Percentiles rank a stretch among this genome's conserved stretches.
These are phyloP conservation scores for Cardiospermum halicacabum DNA, from an alignment of 345 rosid genomes.

Conservation along the genomic window DNA sequence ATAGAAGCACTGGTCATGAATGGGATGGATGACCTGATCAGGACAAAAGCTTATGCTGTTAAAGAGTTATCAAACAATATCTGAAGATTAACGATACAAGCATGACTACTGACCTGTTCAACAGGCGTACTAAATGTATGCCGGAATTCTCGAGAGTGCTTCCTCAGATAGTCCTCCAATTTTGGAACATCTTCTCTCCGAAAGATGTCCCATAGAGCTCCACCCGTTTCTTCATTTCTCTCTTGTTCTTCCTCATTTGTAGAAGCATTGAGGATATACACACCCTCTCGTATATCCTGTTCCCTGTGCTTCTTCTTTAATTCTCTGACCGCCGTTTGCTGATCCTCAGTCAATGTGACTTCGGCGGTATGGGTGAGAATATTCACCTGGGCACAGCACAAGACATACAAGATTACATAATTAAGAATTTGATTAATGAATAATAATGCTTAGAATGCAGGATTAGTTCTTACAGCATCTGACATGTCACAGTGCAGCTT, in stretches of 20 bases:
- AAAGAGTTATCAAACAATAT: not conserved
- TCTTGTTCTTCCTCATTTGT: not conserved
- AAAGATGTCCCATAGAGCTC: conserved; percentile 96
- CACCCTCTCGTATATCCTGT: conserved; percentile 52
- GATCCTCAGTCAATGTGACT: conserved; percentile 47
- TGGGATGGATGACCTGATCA: conserved; percentile 65
- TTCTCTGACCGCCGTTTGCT: conserved; percentile 35
- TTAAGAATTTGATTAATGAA: too few species aligned
- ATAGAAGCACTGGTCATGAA: conserved; percentile 80
- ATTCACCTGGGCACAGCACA: conserved; percentile 47
- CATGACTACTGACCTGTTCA: conserved; percentile 39
- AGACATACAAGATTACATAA: too few species aligned
- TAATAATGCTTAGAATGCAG: too few species aligned
- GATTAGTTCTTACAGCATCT: conserved; percentile 66
- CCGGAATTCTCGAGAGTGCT: conserved; percentile 67
- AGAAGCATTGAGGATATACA: conserved; percentile 1
- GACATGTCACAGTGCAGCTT: conserved; percentile 93
- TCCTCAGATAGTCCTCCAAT: conserved; percentile 62
- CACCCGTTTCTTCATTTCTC: conserved; percentile 26
- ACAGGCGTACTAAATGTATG: conserved; percentile 65
- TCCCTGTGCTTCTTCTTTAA: conserved; percentile 51
- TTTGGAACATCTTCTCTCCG: conserved; percentile 82
- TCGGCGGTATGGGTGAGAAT: conserved; percentile 72
- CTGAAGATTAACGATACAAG: not conserved
- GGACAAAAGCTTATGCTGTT: not conserved